A percentile compares a stretch with the other conserved stretches of the same genome.
Conservation (phyloP, 73 alveolate species). For the Strombidium stylifer region DNA sequence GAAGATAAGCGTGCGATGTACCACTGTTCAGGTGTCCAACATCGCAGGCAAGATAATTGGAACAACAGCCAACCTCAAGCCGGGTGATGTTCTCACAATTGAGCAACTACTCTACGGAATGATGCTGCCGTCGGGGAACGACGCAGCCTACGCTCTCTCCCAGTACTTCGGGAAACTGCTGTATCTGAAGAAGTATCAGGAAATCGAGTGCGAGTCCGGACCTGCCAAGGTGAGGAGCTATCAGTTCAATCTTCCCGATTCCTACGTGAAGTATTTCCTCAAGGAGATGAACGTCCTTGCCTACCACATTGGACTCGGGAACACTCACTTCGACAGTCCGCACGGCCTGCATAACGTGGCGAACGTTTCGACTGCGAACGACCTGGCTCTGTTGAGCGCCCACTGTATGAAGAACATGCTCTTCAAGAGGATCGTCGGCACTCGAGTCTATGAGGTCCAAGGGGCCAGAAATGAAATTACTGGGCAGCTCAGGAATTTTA, state of each 20-base stretch:
- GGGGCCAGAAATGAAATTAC: background rate
- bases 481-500: background rate
- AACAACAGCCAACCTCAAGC: slow-evolving; percentile 10
- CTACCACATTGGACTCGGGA: slow-evolving; percentile 24
- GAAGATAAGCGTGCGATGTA: background rate
- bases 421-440: slow-evolving; percentile 46
- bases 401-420: slow-evolving; percentile 31
- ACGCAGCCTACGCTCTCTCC: slow-evolving; percentile 26
- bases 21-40: background rate
- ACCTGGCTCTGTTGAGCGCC: slow-evolving; percentile 48
- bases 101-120: slow-evolving; percentile 15
- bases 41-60: background rate
- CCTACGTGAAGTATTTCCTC: slow-evolving; percentile 42
- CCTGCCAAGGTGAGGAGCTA: background rate
- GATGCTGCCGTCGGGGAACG: slow-evolving; percentile 51
- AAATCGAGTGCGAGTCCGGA: background rate
- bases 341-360: slow-evolving; percentile 64
- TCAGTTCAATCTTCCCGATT: background rate
- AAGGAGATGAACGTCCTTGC: slow-evolving; percentile 68
- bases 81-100: background rate
- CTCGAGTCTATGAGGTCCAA: slow-evolving; percentile 20
- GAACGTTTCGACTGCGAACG: slow-evolving; percentile 63
- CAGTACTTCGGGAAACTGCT: slow-evolving; percentile 29
- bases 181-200: background rate
- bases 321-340: slow-evolving; percentile 68